These are phyloP conservation scores for Bonia amplexicaulis DNA, from an alignment of 176 grass and related monocot species.

Conservation along the genomic window DNA sequence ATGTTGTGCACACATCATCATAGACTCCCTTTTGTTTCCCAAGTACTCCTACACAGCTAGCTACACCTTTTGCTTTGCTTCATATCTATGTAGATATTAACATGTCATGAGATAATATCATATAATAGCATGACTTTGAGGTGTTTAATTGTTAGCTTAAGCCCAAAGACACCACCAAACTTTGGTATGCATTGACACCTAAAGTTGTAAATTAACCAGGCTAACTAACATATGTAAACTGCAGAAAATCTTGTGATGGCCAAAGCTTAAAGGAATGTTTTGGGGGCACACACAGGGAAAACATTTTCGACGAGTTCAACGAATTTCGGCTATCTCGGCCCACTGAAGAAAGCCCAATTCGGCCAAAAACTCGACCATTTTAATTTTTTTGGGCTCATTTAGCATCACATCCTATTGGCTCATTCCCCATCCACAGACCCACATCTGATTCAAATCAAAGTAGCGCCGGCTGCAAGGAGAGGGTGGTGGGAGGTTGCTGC, in stretches of 20 bases:
- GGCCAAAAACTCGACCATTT: too few species aligned
- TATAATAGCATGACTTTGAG: background rate
- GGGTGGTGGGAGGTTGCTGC: too few species aligned
- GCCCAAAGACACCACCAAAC: slow-evolving; percentile 30
- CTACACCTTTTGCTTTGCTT: background rate
- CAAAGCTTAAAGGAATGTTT: slow-evolving; percentile 34
- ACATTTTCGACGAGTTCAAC: too few species aligned
- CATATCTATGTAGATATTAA: background rate
- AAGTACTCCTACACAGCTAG: background rate
- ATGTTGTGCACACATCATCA: background rate
- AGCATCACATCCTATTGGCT: too few species aligned
- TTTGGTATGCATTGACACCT: slow-evolving; percentile 18
- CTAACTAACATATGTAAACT: background rate
- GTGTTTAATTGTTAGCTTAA: slow-evolving; percentile 10
- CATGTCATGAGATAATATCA: slow-evolving; percentile 14
- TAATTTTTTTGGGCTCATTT: too few species aligned
- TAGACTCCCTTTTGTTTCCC: background rate
- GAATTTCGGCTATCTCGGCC: too few species aligned
- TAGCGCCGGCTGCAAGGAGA: too few species aligned
- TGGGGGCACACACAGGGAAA: background rate
- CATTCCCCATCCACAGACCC: too few species aligned
- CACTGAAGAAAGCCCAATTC: too few species aligned
- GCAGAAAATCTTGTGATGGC: slow-evolving; percentile 4
- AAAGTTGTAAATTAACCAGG: background rate
- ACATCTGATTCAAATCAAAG: too few species aligned